Evolutionary conservation across 164 flowering plant species (phyloP).

Genomic region (Magnolia officinalis): DNA sequence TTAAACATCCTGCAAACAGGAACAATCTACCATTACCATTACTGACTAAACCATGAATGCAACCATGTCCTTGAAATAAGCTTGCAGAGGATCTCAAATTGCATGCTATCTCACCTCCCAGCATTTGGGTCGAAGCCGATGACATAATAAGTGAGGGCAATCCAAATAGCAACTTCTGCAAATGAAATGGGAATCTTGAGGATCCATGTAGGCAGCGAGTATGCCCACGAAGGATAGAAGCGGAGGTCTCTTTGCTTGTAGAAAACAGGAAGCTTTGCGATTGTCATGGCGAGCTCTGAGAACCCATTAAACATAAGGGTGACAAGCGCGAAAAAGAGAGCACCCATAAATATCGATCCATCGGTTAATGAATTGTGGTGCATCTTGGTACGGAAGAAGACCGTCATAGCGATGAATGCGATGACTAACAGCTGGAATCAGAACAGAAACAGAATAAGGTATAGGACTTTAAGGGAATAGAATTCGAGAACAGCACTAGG

Average conservation of each 20-base stretch:
- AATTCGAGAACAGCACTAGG: not conserved
- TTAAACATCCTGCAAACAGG: slow-evolving; percentile 37
- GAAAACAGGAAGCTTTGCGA: slow-evolving; percentile 21
- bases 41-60: not conserved
- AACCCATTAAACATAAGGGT: slow-evolving; percentile 16
- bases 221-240: slow-evolving; percentile 20
- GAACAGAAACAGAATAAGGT: not conserved
- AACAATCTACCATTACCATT: not conserved
- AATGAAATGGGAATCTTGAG: slow-evolving; percentile 17
- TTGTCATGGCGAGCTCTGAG: slow-evolving; percentile 17
- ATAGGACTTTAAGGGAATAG: not conserved
- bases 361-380: slow-evolving; percentile 11
- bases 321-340: slow-evolving; percentile 15
- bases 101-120: slow-evolving; percentile 13
- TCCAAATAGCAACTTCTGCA: slow-evolving; percentile 12
- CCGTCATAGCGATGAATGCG: slow-evolving; percentile 14
- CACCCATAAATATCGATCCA: slow-evolving; percentile 18
- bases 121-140: slow-evolving; percentile 21
- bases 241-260: slow-evolving; percentile 23
- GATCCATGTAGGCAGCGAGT: slow-evolving; percentile 17
- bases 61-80: not conserved
- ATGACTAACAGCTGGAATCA: slow-evolving; percentile 11
- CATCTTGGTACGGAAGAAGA: slow-evolving; percentile 20
- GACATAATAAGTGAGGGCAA: slow-evolving; percentile 15
- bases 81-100: too few species aligned